phyloP scores from a whole-genome alignment of 441 rosid genomes.

The Jatropha multifida region DNA sequence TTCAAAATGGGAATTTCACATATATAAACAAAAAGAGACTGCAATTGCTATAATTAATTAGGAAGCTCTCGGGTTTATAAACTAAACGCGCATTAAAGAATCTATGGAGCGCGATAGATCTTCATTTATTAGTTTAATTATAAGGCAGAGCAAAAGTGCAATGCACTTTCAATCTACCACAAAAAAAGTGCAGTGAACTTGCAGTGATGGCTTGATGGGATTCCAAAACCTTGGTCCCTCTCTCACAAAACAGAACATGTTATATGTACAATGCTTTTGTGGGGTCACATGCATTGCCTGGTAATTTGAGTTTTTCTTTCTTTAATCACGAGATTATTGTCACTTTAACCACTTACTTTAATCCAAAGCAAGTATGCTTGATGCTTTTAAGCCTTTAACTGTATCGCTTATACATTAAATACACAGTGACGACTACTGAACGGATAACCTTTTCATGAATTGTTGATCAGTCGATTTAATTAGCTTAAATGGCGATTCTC shows the following conservation, averaged over 20 bases:
- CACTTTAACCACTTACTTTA: no score
- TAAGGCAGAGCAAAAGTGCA: slow-evolving; percentile 6
- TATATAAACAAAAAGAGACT: no score
- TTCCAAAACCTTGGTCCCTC: slow-evolving; percentile 16
- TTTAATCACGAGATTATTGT: background rate
- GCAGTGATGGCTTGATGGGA: slow-evolving; percentile 9
- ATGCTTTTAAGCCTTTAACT: no score
- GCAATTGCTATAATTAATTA: no score
- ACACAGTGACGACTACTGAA: no score
- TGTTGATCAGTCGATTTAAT: no score
- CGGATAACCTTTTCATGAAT: no score
- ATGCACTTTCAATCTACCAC: slow-evolving; percentile 8
- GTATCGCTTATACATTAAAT: no score
- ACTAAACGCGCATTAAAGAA: background rate
- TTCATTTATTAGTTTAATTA: background rate
- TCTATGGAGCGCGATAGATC: background rate
- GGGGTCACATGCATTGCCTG: slow-evolving; percentile 17
- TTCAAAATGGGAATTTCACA: no score
- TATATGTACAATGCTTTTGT: background rate
- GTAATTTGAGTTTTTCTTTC: background rate
- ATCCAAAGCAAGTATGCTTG: no score
- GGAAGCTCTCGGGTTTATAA: background rate
- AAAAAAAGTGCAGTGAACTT: slow-evolving; percentile 17
- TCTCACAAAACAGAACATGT: background rate
- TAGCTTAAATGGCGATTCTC: background rate